A percentile compares a stretch with the other conserved stretches of the same genome.
These are phyloP conservation scores for Polyporus tsugae DNA, from an alignment of 1,284 basidiomycete genomes.

Conservation along the genomic window DNA sequence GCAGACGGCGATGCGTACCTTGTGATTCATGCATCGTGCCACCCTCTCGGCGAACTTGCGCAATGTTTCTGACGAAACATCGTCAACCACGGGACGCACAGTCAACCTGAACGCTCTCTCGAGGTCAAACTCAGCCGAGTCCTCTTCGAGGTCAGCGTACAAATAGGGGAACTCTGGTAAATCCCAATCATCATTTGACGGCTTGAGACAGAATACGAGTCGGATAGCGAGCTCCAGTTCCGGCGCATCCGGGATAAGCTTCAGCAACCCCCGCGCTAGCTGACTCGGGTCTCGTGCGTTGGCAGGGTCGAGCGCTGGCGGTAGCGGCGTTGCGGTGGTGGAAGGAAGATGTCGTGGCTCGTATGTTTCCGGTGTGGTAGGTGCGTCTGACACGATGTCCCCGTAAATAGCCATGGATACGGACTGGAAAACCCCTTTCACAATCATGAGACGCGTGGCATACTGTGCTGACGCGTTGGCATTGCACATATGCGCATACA, in stretches of 20 bases:
- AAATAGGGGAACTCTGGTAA: conserved; percentile 74
- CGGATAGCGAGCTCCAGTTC: conserved; percentile 67
- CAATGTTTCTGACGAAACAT: conserved; percentile 54
- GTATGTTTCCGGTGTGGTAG: conserved; percentile 37
- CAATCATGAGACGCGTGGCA: conserved; percentile 80
- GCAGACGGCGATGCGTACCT: conserved; percentile 48
- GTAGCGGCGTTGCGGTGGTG: conserved; percentile 51
- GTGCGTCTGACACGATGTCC: conserved; percentile 51
- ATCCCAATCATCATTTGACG: conserved; percentile 79
- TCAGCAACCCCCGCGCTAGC: conserved; percentile 66
- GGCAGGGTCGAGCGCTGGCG: conserved; percentile 64
- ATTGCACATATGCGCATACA: background rate
- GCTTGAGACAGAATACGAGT: conserved; percentile 80
- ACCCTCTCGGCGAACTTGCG: conserved; percentile 62
- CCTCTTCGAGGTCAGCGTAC: conserved; percentile 60
- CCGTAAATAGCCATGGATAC: conserved; percentile 79
- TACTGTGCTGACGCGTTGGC: conserved; percentile 51
- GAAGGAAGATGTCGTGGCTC: conserved; percentile 50
- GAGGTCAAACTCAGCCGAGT: conserved; percentile 58
- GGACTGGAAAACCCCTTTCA: conserved; percentile 72
- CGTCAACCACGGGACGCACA: conserved; percentile 64
- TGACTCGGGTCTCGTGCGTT: conserved; percentile 64
- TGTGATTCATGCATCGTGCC: conserved; percentile 56
- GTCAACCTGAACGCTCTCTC: conserved; percentile 59
- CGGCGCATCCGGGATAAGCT: conserved; percentile 66